Conservation (phyloP, 1,284 basidiomycete genomes). For the Rhodofomes roseus region DNA sequence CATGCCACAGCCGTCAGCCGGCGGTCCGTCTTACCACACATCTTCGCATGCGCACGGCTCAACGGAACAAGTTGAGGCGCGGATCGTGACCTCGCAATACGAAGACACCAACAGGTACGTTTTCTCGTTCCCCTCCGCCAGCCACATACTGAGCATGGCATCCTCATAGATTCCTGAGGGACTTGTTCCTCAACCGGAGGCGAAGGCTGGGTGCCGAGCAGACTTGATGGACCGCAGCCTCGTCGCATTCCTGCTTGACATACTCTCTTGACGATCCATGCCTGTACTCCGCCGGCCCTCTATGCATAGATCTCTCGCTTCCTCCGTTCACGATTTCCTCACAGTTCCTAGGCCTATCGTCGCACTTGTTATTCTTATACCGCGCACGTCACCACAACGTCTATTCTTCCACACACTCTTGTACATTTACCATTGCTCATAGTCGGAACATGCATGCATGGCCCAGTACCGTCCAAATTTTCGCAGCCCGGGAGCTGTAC, state of each 20-base stretch:
- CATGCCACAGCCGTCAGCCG: neutral
- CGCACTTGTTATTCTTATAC: neutral
- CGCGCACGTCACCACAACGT: neutral
- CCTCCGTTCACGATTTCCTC: too few relatives aligned
- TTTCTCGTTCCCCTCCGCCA: conserved; percentile 10
- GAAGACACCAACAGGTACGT: conserved; percentile 60
- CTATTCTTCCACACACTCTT: neutral
- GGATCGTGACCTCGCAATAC: conserved; percentile 53
- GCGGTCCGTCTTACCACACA: neutral
- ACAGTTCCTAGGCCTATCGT: neutral
- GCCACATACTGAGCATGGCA: conserved; percentile 1
- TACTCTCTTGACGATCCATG: too few relatives aligned
- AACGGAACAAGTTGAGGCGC: conserved; percentile 30
- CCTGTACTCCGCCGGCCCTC: too few relatives aligned
- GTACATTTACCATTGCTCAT: neutral
- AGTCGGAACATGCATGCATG: neutral
- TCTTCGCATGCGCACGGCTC: neutral
- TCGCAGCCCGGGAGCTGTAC: too few relatives aligned
- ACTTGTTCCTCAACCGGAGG: conserved; percentile 58
- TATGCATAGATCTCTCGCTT: neutral
- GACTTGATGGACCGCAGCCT: neutral
- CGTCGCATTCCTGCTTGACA: too few relatives aligned
- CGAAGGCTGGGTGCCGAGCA: conserved; percentile 21
- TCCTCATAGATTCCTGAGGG: conserved; percentile 43
- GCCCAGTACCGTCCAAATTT: neutral